Evolutionary conservation across 257 asterid genomes (phyloP), one percentile per base, ranked within the genome.

Genomic region (Orobanche coerulescens): DNA sequence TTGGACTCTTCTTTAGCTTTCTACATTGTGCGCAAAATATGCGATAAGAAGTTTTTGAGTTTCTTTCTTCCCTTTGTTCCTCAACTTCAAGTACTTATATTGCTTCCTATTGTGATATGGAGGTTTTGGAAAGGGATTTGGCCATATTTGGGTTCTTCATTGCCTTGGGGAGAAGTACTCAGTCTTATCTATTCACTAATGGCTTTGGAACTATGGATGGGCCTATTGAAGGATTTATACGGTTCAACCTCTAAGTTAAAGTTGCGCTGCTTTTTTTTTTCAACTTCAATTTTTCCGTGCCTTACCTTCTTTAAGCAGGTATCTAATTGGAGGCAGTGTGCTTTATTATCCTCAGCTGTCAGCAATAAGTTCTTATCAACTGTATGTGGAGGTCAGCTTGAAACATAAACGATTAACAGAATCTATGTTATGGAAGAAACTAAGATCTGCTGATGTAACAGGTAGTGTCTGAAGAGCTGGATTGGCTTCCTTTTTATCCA

Each of bases 381-480:
- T 93, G 76, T 89, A 84, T 83, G 97, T 93, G 76, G 99, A 93
- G 99, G 97, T 93, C 76, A 86, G 97, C 79, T 66, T 71, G 69
- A 48, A 64, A 44, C 75, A 68, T 40, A 69, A 48, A 40, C 40
- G 67, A 42, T 53, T 46, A 62, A 66, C 61, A 52, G 25, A 65
- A 50, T 58, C 15, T 62, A 39, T 44, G 37, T 73, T 55, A 23
- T 66, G 62, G 46, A 75, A 22, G 49, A 72, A 62, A 26, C 69
- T 75, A 65, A 42, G 14, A 34, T 43, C 50, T 62, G 26, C 55
- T 61, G 2, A 58, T 71, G 51, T 66, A 52, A 78, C 84, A 93
- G 99, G 97, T 93, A 73, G 97, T 89, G 24, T 89, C 94, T 77
- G 99, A 93, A 76, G 99, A 93, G 88, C 85, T 93, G 64, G 99